phyloP scores from a whole-genome alignment of 1,284 basidiomycete species.

The Agroathelia rolfsii region DNA sequence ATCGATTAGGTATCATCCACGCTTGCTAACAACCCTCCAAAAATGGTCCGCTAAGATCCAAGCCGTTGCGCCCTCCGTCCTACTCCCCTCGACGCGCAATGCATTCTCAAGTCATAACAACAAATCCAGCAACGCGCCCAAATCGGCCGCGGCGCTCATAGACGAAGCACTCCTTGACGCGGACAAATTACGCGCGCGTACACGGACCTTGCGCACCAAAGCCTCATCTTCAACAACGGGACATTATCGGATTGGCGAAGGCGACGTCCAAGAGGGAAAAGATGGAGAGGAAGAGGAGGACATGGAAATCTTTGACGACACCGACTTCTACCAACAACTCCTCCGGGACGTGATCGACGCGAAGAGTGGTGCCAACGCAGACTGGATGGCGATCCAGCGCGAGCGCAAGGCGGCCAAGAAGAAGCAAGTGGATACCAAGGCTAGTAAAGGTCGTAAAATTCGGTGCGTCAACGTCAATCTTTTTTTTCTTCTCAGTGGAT shows the following conservation, averaged over 20 bases:
- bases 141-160: constrained; percentile 59
- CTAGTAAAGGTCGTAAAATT: constrained; percentile 86
- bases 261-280: constrained; percentile 20
- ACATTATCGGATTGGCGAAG: constrained; percentile 33
- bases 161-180: constrained; percentile 59
- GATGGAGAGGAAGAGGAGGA: constrained; percentile 28
- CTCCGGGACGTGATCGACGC: constrained; percentile 82
- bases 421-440: constrained; percentile 83
- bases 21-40: constrained; percentile 64
- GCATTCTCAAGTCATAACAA: constrained; percentile 48
- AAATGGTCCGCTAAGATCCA: constrained; percentile 95
- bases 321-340: constrained; percentile 85
- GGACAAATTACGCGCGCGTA: constrained; percentile 46
- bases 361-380: constrained; percentile 34
- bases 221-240: too few species aligned
- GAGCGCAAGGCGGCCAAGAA: constrained; percentile 59
- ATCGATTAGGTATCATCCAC: constrained; percentile 47
- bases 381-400: constrained; percentile 60
- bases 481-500: constrained; percentile 1
- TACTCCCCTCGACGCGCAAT: constrained; percentile 60
- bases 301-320: constrained; percentile 71
- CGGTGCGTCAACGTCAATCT: constrained; percentile 34
- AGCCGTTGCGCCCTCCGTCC: constrained; percentile 69
- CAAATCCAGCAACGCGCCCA: constrained; percentile 25
- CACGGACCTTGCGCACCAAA: constrained; percentile 41